Base-by-base conservation (phyloP, 768 basidiomycete genomes). In the Macrocybe gigantea region DNA sequence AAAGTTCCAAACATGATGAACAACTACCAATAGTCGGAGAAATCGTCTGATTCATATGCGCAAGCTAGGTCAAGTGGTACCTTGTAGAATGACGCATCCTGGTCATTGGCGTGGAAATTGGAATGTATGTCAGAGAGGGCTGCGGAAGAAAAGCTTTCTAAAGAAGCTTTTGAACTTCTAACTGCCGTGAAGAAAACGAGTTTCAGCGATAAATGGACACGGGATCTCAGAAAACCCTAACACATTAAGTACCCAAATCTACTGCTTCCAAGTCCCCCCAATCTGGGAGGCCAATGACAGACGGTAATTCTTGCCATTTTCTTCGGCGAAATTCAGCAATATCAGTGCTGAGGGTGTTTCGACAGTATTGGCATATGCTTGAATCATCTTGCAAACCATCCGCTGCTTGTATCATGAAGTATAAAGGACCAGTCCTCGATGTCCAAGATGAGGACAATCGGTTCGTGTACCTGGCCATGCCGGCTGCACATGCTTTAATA, bases 341-440 rank as follows among this genome's bases (percentile, higher is more conserved):
- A 33, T 80, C 72, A 41, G 58, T 52, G 8, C 60, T 54, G 55
- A 79, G 81, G 3, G 59, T 60, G 11, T 61, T 60, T 10, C 72
- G 69, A 56, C 80, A 82, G 6, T 51, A 40, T 2, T 47, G 50
- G 51, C 80, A 82, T 6, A 79, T 62, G n/a, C 54, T 58, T 1
- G 56, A 51, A 49, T 77, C 72, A 8, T 70, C 61, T 7, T 64
- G 43, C 4, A 71, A 57, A 44, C 67, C 67, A 22, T 64, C 49
- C 15, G 70, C 65, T 5, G 73, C 74, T 49, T 79, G 79, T 6
- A 65, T 56, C 62, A 80, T 78, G 55, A 71, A 79, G 55, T 79
- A 73, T 35, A 81, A 59, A 2, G 78, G 75, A 0, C 76, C 77
- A 4, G 78, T 80, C 47, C 77, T 63, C 2, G 70, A 58, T 13